Base-by-base conservation (phyloP, 306 rosid species). In the Begonia fuchsioides region DNA sequence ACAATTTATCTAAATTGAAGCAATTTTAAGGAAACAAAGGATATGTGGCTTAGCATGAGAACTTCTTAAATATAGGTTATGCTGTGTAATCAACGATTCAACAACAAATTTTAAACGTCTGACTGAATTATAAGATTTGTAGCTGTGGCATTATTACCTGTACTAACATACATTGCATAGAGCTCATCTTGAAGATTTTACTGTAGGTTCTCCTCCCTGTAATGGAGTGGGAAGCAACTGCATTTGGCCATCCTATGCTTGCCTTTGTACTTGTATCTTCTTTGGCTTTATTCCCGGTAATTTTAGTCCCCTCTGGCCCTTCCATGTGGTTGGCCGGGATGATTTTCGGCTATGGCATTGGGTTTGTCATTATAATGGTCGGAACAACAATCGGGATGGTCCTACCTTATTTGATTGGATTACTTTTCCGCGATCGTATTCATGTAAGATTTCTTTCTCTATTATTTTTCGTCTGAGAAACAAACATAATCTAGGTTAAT, bases 251-350 rank as follows among this genome's bases (percentile, higher is more conserved):
- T 55, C 98, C 98, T 3, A 85, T 64, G 76, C 96, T 92, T 67
- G 94, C 93, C 56, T 17, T 82, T 38, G 71, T 75, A 66, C 94
- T 92, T 5, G 75, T 85, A 57, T 94, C 85, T 68, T 92, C 98
- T 67, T 65, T 92, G 53, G 94, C 96, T 44, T 63, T 85, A 43
- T 92, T 92, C 68, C 98, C 98, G 3, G 87, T 77, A 49, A 50
- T 92, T 39, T 58, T 92, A 50, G 68, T 92, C 52, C 98, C 96
- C 56, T 85, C 98, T 32, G 96, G 94, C 43, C 98, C 98, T 65
- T 92, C 98, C 70, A 85, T 92, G 98, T 92, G 98, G 96, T 67
- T 92, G 77, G 94, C 98, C 26, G 96, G 96, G 56, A 92, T 92
- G 96, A 92, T 85, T 52, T 90, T 92, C 73, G 98, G 98, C 56